A percentile compares a stretch with the other conserved stretches of the same genome.
Evolutionary conservation across 441 rosid genomes (phyloP).

Genomic region (Adansonia gregorii): DNA sequence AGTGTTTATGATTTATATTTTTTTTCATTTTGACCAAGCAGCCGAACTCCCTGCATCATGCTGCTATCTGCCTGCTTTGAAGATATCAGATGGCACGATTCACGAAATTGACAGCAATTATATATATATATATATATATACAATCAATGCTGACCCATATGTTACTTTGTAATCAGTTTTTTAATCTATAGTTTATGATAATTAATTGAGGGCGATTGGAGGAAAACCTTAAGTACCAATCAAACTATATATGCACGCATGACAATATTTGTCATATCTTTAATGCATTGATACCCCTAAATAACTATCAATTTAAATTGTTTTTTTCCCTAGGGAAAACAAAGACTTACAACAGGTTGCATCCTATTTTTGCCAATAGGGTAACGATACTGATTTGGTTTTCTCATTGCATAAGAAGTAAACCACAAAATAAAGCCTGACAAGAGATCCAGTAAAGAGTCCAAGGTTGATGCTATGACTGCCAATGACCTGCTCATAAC

Average conservation of each 20-base stretch:
- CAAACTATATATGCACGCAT: background rate
- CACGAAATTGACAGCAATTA: background rate
- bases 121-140: background rate
- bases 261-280: background rate
- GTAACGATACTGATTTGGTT: slow-evolving; percentile 51
- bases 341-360: slow-evolving; percentile 61
- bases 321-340: background rate
- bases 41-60: background rate
- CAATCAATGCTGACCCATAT: too few species aligned
- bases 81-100: background rate
- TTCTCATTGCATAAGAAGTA: slow-evolving; percentile 56
- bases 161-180: too few species aligned
- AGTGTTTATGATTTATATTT: background rate
- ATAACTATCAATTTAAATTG: background rate
- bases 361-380: slow-evolving; percentile 64
- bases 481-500: slow-evolving; percentile 59
- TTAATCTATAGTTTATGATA: too few species aligned
- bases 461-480: slow-evolving; percentile 69
- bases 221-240: too few species aligned
- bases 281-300: background rate
- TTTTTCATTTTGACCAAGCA: background rate
- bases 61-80: background rate
- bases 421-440: slow-evolving; percentile 64
- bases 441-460: slow-evolving; percentile 63
- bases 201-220: too few species aligned